Base-by-base conservation (phyloP, 495 filamentous ascomycete genomes). In the Penicillium manginii region DNA sequence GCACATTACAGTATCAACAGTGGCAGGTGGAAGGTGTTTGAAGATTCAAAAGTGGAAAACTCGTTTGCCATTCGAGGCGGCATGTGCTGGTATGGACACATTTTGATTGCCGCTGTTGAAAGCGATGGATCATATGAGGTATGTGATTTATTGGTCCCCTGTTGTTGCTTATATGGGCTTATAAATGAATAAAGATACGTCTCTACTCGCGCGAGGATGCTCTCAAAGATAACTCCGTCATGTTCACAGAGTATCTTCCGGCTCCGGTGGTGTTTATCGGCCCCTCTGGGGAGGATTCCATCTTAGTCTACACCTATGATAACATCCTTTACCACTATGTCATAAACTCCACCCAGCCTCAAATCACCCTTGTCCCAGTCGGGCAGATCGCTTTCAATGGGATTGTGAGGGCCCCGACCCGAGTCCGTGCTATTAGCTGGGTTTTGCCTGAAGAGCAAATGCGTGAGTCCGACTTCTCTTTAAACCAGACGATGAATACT, bases 51-150 rank as follows among this genome's bases (percentile, higher is more conserved):
- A 43, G 82, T 88, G 63, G 93, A 97, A 66, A 91, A 94, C 60
- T 89, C 91, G 37, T 98, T 99, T 67, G 83, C 90, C 22, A 91
- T 99, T 21, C 80, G 93, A 59, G 96, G 96, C 21, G 96, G 96
- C 0, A 96, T 99, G 92, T 97, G 92, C 65, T 99, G 96, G 96
- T 91, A 93, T 65, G 93, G 96, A 54, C 96, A 99, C 71, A 90
- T 98, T 21, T 75, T 99, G 17, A 90, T 99, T 56, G 92, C 92
- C 42, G 91, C 93, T n/a, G 87, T 96, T 31, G 96, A 98, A 70
- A 85, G 86, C 47, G 88, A 91, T 61, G 85, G 86, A 58, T 85
- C 86, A 18, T 92, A 92, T 67, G 90, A 97, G 81, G 87, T 87
- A 69, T 59, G 66, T 66, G 19, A 50, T 19, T 8, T 43, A 17